Conservation (phyloP, 768 basidiomycete genomes). For the Serendipita vermifera region DNA sequence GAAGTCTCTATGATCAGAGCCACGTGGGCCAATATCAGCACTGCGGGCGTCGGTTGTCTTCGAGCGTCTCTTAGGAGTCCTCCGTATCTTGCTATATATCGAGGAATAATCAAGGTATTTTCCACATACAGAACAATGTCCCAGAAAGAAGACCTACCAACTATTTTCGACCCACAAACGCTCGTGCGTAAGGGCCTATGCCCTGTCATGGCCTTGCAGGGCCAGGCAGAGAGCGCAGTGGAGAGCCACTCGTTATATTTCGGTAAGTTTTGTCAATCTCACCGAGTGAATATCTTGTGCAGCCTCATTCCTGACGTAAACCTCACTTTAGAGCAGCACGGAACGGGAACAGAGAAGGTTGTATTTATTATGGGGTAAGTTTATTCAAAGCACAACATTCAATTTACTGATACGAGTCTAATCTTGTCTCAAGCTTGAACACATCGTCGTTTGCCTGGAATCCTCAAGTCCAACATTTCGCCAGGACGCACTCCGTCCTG, state of each 20-base stretch:
- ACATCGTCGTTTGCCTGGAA: conserved; percentile 50
- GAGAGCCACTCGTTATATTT: conserved; percentile 68
- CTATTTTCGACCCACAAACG: conserved; percentile 47
- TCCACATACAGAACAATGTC: too few species aligned
- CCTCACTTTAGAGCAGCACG: conserved; percentile 45
- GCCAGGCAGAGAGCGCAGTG: conserved; percentile 33
- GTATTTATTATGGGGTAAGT: conserved; percentile 62
- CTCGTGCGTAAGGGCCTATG: conserved; percentile 63
- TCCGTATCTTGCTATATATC: too few species aligned
- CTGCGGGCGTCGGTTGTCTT: too few species aligned
- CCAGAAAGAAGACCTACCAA: conserved; percentile 25
- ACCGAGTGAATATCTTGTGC: too few species aligned
- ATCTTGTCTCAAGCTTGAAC: conserved; percentile 33
- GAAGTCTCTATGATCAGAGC: too few species aligned
- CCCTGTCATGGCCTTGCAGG: conserved; percentile 44
- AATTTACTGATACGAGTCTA: too few species aligned
- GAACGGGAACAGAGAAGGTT: conserved; percentile 47
- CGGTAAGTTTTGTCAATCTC: conserved; percentile 13
- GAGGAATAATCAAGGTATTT: too few species aligned
- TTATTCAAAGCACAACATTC: too few species aligned
- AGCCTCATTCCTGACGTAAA: neutral
- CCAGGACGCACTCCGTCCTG: conserved; percentile 42
- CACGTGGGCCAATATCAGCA: too few species aligned
- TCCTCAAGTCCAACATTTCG: conserved; percentile 52
- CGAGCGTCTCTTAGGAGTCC: too few species aligned